These are phyloP conservation scores for Tuber melanosporum DNA, from an alignment of 495 filamentous ascomycete species.

Conservation along the genomic window DNA sequence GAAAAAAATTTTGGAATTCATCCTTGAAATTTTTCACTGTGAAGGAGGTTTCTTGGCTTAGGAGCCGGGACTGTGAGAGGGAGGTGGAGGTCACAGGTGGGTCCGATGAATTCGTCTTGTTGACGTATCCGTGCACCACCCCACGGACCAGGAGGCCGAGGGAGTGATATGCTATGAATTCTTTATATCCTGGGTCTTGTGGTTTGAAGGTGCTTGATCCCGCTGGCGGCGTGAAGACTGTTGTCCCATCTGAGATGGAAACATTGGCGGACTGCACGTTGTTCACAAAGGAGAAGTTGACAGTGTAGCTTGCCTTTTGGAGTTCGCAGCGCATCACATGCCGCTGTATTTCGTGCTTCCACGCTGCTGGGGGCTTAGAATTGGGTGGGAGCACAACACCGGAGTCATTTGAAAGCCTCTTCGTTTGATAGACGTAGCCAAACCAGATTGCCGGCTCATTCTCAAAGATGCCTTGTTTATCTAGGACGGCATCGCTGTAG, in stretches of 20 bases:
- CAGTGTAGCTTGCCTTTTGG: constrained; percentile 41
- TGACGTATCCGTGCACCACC: constrained; percentile 40
- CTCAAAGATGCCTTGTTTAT: constrained; percentile 40
- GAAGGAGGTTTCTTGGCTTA: constrained; percentile 38
- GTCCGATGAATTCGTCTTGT: constrained; percentile 19
- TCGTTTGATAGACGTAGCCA: constrained; percentile 39
- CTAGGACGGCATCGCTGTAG: constrained; percentile 9
- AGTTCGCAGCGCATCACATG: constrained; percentile 42
- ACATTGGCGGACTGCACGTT: constrained; percentile 13
- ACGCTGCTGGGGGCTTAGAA: constrained; percentile 11
- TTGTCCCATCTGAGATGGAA: constrained; percentile 1
- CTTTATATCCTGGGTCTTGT: constrained; percentile 30
- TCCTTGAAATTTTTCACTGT: constrained; percentile 33
- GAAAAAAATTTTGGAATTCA: constrained; percentile 36
- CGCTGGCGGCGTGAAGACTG: constrained; percentile 9
- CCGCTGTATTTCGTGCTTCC: constrained; percentile 37
- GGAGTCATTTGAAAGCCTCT: neutral
- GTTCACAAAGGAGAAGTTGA: constrained; percentile 18
- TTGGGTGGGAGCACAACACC: neutral
- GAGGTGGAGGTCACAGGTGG: constrained; percentile 40
- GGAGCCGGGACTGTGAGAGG: constrained; percentile 42
- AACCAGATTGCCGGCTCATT: constrained; percentile 45
- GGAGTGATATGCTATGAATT: constrained; percentile 41
- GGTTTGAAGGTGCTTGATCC: constrained; percentile 5
- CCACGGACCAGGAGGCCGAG: constrained; percentile 41